These are phyloP conservation scores for Morella rubra DNA, from an alignment of 306 rosid genomes.

Conservation along the genomic window DNA sequence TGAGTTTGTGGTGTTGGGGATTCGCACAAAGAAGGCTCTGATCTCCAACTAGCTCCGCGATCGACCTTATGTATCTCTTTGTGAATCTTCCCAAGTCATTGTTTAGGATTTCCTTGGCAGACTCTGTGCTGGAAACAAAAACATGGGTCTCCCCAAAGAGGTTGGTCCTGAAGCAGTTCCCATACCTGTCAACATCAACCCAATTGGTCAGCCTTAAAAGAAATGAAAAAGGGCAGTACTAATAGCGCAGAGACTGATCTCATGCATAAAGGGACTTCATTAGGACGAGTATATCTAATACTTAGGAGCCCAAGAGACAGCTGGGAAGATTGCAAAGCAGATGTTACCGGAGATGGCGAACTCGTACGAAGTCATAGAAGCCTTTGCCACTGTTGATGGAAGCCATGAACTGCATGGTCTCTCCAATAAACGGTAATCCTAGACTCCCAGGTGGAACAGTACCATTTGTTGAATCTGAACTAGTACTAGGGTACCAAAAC, in stretches of 20 bases:
- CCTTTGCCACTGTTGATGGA: constrained; percentile 67
- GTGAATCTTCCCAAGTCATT: constrained; percentile 64
- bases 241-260: too few relatives aligned
- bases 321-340: too few relatives aligned
- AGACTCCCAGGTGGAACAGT: constrained; percentile 58
- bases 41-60: constrained; percentile 60
- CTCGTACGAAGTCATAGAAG: constrained; percentile 66
- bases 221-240: not conserved
- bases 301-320: not conserved
- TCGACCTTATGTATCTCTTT: constrained; percentile 63
- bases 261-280: not conserved
- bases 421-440: constrained; percentile 74
- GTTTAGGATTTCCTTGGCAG: constrained; percentile 61
- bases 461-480: constrained; percentile 18
- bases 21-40: constrained; percentile 69
- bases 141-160: constrained; percentile 73
- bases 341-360: constrained; percentile 59
- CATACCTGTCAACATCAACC: constrained; percentile 44
- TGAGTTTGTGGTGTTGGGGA: constrained; percentile 57
- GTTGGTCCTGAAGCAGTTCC: constrained; percentile 70
- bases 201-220: not conserved
- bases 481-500: constrained; percentile 11
- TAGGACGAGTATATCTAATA: too few relatives aligned
- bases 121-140: constrained; percentile 58
- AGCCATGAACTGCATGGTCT: constrained; percentile 88